Evolutionary conservation across 805 yeast species (phyloP), one percentile per base, ranked within the genome.

Genomic region (Wickerhamomyces alni): DNA sequence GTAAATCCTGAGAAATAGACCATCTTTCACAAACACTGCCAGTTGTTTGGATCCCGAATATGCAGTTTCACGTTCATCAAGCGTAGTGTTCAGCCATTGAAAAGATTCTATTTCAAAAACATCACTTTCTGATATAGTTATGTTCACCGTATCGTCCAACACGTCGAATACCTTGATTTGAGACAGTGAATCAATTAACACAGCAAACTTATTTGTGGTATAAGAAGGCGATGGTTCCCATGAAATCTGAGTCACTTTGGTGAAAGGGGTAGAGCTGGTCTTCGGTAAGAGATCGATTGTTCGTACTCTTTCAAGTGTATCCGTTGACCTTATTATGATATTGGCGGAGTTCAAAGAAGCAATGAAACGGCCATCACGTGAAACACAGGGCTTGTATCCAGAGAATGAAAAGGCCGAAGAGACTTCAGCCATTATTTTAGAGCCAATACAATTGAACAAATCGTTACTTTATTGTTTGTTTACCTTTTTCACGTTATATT

Each of bases 21-120:
- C 46, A 17, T 35, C 15, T 28, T 42, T 38, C 5, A 44, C 29
- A 37, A 40, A 47, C 3, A 51, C 34, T 7, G 46, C 33, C 0
- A 49, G 11, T 36, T 49, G 53, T 16, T 49, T 51, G 3, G 43
- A 37, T 3, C 48, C 46, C 3, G 17, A 31, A 25, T 50, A 50
- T 3, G 47, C 52, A 4, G 52, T 45, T 15, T 50, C 47, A n/a
- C n/a, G 22, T 6, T 33, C 40, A 7, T 19, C 31, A 1, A 10
- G 17, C 2, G 44, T 43, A 1, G 32, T 22, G 10, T 24, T 21
- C 8, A 51, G 35, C 55, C 55, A 51, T 21, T 44, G 34, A 8
- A 51, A 45, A 6, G 22, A 38, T 17, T 41, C 44, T 8, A 51
- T 41, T 1, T 50, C 55, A 38, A 49, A 47, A 5, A 48, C 25